Conservation (phyloP, 2,329 filamentous ascomycete genomes). For the Xylariaceae sp. region DNA sequence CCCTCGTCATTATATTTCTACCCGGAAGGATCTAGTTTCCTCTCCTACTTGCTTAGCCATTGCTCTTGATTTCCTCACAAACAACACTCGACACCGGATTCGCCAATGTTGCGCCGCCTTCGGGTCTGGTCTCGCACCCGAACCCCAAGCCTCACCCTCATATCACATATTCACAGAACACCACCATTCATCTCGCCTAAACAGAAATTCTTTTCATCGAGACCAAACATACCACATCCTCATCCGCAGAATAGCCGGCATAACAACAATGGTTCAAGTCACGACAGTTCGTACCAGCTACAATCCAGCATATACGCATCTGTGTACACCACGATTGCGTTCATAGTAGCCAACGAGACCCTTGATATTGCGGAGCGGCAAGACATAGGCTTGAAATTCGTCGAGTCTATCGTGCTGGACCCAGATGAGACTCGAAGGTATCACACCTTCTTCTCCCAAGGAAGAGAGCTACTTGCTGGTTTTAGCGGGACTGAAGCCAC, state of each 20-base stretch:
- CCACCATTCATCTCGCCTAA: neutral
- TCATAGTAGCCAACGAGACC: slow-evolving; percentile 15
- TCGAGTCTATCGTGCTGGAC: slow-evolving; percentile 9
- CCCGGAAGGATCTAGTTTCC: neutral
- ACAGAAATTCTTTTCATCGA: slow-evolving; percentile 7
- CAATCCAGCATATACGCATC: slow-evolving; percentile 16
- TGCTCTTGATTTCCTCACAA: no score
- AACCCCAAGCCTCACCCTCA: slow-evolving; percentile 8
- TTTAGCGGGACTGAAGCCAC: slow-evolving; percentile 10
- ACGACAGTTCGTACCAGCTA: slow-evolving; percentile 3
- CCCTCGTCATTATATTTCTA: no score
- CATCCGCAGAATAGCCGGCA: neutral
- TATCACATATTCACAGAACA: neutral
- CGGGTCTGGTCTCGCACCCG: slow-evolving; percentile 11
- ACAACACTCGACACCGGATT: neutral
- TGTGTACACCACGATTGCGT: slow-evolving; percentile 18
- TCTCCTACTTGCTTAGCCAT: neutral
- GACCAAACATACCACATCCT: neutral
- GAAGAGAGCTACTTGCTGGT: slow-evolving; percentile 5
- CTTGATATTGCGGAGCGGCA: slow-evolving; percentile 9
- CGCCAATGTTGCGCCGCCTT: slow-evolving; percentile 17
- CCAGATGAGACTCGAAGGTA: slow-evolving; percentile 2
- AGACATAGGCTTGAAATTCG: slow-evolving; percentile 2
- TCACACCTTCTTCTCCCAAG: slow-evolving; percentile 11
- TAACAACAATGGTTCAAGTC: neutral